Evolutionary conservation across 306 rosid genomes (phyloP), one percentile per base, ranked within the genome.

Genomic region (Vigna unguiculata): DNA sequence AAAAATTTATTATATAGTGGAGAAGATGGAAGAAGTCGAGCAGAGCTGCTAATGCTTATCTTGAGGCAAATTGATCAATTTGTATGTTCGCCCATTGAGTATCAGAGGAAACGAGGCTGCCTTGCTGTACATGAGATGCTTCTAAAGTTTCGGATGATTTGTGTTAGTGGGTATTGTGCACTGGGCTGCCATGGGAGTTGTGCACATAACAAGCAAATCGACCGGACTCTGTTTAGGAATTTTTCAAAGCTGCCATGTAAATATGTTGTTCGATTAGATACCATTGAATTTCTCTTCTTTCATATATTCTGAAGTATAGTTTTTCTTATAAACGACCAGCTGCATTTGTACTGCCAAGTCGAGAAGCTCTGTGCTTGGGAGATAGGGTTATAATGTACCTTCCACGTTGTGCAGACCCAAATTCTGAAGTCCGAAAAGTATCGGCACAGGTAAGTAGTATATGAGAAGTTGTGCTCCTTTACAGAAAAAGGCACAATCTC

Each of bases 1-100:
- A 53, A 78, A 48, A 6, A 45, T 67, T 34, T 80, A 69, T 80
- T 63, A 79, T 86, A 72, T 84, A 94, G 98, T 53, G 98, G 98
- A 76, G 98, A 94, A 80, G 98, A 94, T 84, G 98, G 98, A 76
- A 89, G 97, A 88, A 94, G 96, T 85, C 95, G 98, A 73, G 95
- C 98, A 46, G 98, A 94, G 84, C 95, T 87, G 78, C 85, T 94
- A 24, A 69, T 88, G 87, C 95, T 90, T 85, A 86, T 92, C 80
- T 75, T 94, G 91, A 87, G 96, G 83, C 98, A 94, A 85, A 90
- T 94, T 74, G 98, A 94, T 90, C 93, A 84, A 74, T 94, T 83
- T 72, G 92, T 94, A 81, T 87, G 92, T 71, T 94, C 97, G 6
- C 85, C 97, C 25, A 76, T 88, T 78, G 98, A 94, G 78, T 88